These are phyloP conservation scores for Verticillium isaacii DNA, from an alignment of 2,329 filamentous ascomycete genomes.

Conservation along the genomic window DNA sequence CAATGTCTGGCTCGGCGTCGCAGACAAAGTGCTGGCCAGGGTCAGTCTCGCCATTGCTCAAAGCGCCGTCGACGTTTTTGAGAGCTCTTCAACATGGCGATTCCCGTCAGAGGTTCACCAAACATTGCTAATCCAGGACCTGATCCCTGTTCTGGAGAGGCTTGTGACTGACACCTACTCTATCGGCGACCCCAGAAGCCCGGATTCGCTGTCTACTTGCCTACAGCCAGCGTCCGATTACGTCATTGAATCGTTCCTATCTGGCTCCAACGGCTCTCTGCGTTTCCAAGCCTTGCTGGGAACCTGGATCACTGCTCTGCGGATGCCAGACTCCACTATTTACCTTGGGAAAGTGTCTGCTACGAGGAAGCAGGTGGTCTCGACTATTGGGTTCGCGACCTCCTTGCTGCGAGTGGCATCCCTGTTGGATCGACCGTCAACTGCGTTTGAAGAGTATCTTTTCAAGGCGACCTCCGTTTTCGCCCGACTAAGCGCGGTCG, in stretches of 20 bases:
- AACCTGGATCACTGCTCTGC: slow-evolving; percentile 59
- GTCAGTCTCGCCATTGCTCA: slow-evolving; percentile 70
- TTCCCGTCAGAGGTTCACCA: slow-evolving; percentile 67
- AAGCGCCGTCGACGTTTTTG: slow-evolving; percentile 75
- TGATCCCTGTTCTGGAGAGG: slow-evolving; percentile 66
- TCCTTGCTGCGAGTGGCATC: slow-evolving; percentile 67
- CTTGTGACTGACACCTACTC: slow-evolving; percentile 71
- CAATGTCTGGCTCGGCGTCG: slow-evolving; percentile 64
- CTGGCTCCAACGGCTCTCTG: slow-evolving; percentile 62
- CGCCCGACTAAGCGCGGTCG: slow-evolving; percentile 68
- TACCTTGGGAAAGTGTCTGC: slow-evolving; percentile 50
- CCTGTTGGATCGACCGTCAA: slow-evolving; percentile 56
- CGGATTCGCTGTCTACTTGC: slow-evolving; percentile 48
- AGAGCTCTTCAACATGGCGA: slow-evolving; percentile 82
- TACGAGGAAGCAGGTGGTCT: slow-evolving; percentile 57
- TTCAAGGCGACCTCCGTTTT: slow-evolving; percentile 77
- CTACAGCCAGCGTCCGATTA: slow-evolving; percentile 71
- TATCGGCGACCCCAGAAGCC: slow-evolving; percentile 56
- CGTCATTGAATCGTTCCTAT: slow-evolving; percentile 71
- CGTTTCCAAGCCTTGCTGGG: slow-evolving; percentile 73
- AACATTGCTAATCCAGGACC: slow-evolving; percentile 60
- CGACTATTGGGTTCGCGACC: slow-evolving; percentile 62
- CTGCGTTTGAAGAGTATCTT: slow-evolving; percentile 68
- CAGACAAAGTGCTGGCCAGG: slow-evolving; percentile 70
- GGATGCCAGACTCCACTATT: slow-evolving; percentile 56